phyloP scores from a whole-genome alignment of 1,284 basidiomycete species.

The Melampsora americana region DNA sequence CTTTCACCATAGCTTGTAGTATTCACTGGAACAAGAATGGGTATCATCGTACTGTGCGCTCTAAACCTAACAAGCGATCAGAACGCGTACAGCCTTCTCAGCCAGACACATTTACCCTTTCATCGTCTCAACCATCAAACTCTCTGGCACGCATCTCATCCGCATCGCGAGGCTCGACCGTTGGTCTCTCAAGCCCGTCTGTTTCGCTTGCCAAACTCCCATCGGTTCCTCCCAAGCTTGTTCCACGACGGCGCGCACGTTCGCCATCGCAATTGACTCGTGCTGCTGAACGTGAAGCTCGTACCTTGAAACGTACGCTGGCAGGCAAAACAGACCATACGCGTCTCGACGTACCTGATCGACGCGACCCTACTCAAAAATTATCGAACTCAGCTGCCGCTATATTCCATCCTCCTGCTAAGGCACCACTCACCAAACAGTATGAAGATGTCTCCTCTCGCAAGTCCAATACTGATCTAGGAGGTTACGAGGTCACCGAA shows the following conservation, averaged over 20 bases:
- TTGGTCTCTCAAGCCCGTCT: conserved; percentile 33
- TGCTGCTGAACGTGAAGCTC: conserved; percentile 38
- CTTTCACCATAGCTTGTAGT: conserved; percentile 23
- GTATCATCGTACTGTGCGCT: conserved; percentile 21
- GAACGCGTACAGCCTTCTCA: not conserved
- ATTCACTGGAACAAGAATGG: conserved; percentile 42
- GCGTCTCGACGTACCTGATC: no score
- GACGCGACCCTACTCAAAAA: no score
- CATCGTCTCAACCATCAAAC: conserved; percentile 7
- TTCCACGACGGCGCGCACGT: not conserved
- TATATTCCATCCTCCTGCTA: no score
- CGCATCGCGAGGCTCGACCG: not conserved
- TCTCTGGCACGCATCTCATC: conserved; percentile 17
- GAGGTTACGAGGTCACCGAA: no score
- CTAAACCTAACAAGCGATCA: conserved; percentile 16
- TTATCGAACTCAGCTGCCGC: no score
- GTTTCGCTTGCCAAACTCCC: conserved; percentile 23
- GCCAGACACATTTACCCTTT: conserved; percentile 2
- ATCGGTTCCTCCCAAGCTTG: not conserved
- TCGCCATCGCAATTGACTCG: conserved; percentile 38
- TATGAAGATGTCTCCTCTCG: no score
- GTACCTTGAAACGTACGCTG: conserved; percentile 27
- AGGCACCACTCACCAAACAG: no score
- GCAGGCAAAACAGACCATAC: no score
- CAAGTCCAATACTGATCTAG: no score